These are phyloP conservation scores for Neurospora intermedia DNA, from an alignment of 495 filamentous ascomycete genomes.

Conservation along the genomic window DNA sequence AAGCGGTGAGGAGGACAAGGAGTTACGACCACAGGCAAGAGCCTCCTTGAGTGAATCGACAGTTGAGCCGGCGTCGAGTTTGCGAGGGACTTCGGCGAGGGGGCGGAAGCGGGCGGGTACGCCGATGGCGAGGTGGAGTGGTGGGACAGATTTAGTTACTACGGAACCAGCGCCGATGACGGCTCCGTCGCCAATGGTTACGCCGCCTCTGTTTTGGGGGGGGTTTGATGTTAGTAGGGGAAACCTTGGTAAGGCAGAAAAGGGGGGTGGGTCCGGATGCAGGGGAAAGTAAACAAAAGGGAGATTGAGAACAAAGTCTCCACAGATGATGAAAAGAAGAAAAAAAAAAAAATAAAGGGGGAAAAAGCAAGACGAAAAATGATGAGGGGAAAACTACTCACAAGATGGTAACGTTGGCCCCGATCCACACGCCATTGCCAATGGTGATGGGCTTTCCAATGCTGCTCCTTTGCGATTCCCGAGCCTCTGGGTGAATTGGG, in stretches of 20 bases:
- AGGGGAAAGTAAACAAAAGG: slow-evolving; percentile 1
- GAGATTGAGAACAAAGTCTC: not conserved
- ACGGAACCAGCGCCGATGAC: slow-evolving; percentile 25
- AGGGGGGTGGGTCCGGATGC: not conserved
- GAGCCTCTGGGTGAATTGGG: slow-evolving; percentile 16
- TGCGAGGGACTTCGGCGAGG: not conserved
- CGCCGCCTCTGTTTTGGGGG: slow-evolving; percentile 13
- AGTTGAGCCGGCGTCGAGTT: not conserved
- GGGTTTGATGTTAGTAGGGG: not conserved
- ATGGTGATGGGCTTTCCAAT: slow-evolving; percentile 25
- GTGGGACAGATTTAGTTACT: slow-evolving; percentile 20
- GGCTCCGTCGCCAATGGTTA: slow-evolving; percentile 24
- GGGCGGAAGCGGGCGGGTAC: slow-evolving; percentile 15
- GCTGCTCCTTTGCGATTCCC: slow-evolving; percentile 14
- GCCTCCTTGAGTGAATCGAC: slow-evolving; percentile 11
- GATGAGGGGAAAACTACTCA: slow-evolving; percentile 7
- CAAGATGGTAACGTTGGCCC: slow-evolving; percentile 46
- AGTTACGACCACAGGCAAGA: slow-evolving; percentile 2
- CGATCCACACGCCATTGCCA: slow-evolving; percentile 32
- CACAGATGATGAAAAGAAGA: not conserved
- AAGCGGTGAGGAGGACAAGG: not conserved
- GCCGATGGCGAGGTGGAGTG: slow-evolving; percentile 14
- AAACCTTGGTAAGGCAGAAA: not conserved
- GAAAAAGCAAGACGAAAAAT: not conserved
- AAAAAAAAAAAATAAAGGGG: too few relatives aligned